These are phyloP conservation scores for Chlorociboria aeruginascens DNA, from an alignment of 495 filamentous ascomycete species.

Conservation along the genomic window DNA sequence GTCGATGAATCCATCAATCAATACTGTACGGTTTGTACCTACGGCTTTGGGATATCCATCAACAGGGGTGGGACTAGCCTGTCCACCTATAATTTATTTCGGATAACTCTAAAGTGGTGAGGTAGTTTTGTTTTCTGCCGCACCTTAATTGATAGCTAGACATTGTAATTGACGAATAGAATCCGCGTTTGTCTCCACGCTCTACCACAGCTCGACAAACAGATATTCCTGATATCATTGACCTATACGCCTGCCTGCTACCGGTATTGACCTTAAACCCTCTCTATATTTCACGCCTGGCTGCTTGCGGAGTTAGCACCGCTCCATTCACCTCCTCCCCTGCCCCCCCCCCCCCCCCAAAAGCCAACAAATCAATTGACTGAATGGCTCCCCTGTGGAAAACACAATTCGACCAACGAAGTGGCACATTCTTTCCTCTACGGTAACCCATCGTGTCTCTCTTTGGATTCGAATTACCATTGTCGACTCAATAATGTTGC, in stretches of 20 bases:
- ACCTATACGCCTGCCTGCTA: no score
- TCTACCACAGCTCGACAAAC: no score
- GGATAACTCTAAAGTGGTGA: no score
- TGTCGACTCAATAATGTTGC: not conserved
- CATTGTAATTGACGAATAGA: no score
- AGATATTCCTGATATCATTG: no score
- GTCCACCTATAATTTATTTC: no score
- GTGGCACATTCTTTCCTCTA: constrained; percentile 8
- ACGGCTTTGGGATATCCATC: no score
- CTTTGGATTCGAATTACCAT: not conserved
- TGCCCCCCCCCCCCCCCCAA: not conserved
- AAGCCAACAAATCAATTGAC: not conserved
- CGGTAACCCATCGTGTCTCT: not conserved
- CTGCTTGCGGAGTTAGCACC: not conserved
- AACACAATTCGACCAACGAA: constrained; percentile 11
- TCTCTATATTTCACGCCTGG: not conserved
- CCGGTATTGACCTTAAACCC: not conserved
- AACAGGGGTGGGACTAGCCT: no score
- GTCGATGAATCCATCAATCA: not conserved
- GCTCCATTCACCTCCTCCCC: not conserved
- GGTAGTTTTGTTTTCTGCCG: no score
- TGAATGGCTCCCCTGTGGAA: constrained; percentile 16
- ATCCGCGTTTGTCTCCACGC: no score
- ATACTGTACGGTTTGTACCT: no score
- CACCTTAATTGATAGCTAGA: no score